These are phyloP conservation scores for Tulasnella sp. DNA, from an alignment of 768 basidiomycete genomes.

Conservation along the genomic window DNA sequence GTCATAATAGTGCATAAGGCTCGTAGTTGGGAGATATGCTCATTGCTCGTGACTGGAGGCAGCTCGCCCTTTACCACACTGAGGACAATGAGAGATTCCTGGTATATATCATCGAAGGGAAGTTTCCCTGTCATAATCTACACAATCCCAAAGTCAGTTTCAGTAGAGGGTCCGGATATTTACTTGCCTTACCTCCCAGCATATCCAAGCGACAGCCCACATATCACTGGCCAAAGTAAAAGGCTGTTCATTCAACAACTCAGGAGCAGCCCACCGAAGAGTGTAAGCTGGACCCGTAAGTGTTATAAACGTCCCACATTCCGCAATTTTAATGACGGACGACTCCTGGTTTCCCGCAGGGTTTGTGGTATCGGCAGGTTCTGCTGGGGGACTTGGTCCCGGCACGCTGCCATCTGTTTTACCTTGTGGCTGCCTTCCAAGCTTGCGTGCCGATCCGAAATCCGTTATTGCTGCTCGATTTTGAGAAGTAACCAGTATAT, in stretches of 20 bases:
- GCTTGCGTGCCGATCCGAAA: neutral
- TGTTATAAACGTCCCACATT: neutral
- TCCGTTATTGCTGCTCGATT: neutral
- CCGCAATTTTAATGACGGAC: neutral
- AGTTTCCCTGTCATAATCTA: neutral
- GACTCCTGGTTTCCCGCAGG: neutral
- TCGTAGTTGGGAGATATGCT: neutral
- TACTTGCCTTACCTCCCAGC: neutral
- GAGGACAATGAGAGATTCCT: neutral
- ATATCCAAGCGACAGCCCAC: neutral
- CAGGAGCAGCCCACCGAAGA: neutral
- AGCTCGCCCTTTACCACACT: neutral
- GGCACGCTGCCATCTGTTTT: neutral
- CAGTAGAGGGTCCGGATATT: neutral
- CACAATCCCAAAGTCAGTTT: neutral
- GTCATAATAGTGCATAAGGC: neutral
- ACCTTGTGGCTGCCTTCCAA: neutral
- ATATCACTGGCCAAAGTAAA: neutral
- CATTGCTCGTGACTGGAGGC: neutral
- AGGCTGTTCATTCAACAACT: neutral
- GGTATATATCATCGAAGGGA: neutral
- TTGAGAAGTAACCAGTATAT: neutral
- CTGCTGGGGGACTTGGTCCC: neutral
- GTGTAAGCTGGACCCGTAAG: neutral
- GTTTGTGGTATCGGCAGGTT: neutral